Conservation (phyloP, 176 grass and related monocot genomes). For the Cenchrus americanus region DNA sequence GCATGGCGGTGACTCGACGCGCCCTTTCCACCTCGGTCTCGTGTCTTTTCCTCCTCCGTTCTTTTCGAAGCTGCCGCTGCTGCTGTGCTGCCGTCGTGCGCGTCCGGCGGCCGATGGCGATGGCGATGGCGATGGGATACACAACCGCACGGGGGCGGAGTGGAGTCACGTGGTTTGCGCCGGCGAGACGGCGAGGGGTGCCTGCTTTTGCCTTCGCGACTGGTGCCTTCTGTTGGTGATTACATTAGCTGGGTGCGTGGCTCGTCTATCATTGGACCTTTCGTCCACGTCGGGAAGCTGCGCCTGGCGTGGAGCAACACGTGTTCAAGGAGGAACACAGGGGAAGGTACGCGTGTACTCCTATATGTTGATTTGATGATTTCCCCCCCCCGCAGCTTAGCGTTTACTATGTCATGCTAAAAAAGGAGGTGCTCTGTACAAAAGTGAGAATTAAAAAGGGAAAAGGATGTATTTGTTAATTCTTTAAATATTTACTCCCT, state of each 20-base stretch:
- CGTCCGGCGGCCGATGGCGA: not conserved
- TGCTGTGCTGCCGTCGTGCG: not conserved
- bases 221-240: not conserved
- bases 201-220: not conserved
- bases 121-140: no score
- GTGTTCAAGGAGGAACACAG: not conserved
- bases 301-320: not conserved
- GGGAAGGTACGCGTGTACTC: not conserved
- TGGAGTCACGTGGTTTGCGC: constrained; percentile 29
- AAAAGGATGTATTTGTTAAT: no score
- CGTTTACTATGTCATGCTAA: no score
- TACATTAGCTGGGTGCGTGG: not conserved
- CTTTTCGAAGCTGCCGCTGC: not conserved
- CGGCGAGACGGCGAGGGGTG: not conserved
- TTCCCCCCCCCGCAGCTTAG: not conserved
- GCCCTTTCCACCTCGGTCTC: not conserved
- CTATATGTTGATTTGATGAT: not conserved
- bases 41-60: not conserved
- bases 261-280: not conserved
- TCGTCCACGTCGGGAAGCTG: not conserved
- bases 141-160: not conserved
- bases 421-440: no score
- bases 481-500: no score
- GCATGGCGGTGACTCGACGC: not conserved
- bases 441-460: no score